A percentile compares a stretch with the other conserved stretches of the same genome.
Conservation (phyloP, 1,284 basidiomycete genomes). For the Malassezia cuniculi region DNA sequence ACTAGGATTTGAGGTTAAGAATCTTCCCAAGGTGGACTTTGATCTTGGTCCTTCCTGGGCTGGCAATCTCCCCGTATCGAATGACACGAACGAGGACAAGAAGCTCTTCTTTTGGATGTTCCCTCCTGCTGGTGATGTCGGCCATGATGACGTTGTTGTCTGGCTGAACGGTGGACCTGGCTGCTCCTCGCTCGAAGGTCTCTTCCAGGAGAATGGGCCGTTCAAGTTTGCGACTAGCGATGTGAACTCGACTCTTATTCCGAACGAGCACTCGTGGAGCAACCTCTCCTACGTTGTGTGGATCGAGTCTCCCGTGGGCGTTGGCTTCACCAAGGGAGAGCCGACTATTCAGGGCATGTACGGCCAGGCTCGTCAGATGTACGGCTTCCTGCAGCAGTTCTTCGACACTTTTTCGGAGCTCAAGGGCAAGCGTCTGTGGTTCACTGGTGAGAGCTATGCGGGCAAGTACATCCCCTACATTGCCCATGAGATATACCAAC, state of each 20-base stretch:
- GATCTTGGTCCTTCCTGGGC: slow-evolving; percentile 34
- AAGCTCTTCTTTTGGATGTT: slow-evolving; percentile 77
- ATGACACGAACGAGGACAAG: slow-evolving; percentile 13
- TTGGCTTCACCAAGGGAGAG: slow-evolving; percentile 63
- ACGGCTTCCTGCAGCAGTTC: slow-evolving; percentile 33
- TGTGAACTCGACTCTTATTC: slow-evolving; percentile 52
- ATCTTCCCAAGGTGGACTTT: too few species aligned
- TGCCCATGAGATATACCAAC: slow-evolving; percentile 25
- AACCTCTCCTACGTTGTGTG: slow-evolving; percentile 60
- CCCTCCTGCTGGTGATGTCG: slow-evolving; percentile 60
- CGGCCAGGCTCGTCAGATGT: slow-evolving; percentile 44
- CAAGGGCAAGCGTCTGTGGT: slow-evolving; percentile 20
- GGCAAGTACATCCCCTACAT: slow-evolving; percentile 98
- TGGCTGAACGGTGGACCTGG: slow-evolving; percentile 51
- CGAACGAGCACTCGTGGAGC: slow-evolving; percentile 65
- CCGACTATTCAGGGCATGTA: slow-evolving; percentile 52
- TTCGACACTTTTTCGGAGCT: slow-evolving; percentile 24
- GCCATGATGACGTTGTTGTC: slow-evolving; percentile 61
- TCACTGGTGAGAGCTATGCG: slow-evolving; percentile 58
- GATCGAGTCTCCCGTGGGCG: slow-evolving; percentile 71
- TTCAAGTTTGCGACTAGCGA: slow-evolving; percentile 49
- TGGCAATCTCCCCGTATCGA: slow-evolving; percentile 25
- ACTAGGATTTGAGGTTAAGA: too few species aligned
- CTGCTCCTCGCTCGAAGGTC: slow-evolving; percentile 64
- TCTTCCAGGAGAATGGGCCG: slow-evolving; percentile 70